These are phyloP conservation scores for Mycena kentingensis DNA, from an alignment of 768 basidiomycete genomes.

Conservation along the genomic window DNA sequence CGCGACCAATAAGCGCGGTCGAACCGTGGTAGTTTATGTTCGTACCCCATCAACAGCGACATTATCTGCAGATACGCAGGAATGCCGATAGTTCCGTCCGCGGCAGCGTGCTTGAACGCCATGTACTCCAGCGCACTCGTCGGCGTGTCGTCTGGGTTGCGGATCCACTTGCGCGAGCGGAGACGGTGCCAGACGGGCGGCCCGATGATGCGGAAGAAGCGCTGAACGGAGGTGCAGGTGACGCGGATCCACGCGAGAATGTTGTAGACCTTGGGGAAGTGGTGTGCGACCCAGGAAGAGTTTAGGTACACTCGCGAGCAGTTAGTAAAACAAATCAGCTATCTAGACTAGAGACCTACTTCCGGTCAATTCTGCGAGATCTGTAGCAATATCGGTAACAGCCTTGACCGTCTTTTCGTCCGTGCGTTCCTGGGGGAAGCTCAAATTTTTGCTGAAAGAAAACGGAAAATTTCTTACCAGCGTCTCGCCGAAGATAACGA, in stretches of 20 bases:
- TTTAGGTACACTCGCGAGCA: constrained; percentile 18
- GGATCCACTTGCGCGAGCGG: constrained; percentile 15
- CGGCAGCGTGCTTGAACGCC: constrained; percentile 12
- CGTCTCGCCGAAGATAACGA: constrained; percentile 34
- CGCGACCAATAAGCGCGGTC: neutral
- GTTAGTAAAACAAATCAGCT: neutral
- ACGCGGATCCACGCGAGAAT: constrained; percentile 12
- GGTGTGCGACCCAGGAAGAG: constrained; percentile 13
- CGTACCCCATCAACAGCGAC: constrained; percentile 31
- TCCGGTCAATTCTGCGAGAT: constrained; percentile 19
- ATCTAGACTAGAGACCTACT: constrained; percentile 1
- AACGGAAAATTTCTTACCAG: neutral
- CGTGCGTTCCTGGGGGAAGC: constrained; percentile 25
- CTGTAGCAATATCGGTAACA: constrained; percentile 14
- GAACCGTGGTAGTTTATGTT: neutral
- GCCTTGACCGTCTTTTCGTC: constrained; percentile 24
- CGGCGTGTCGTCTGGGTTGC: constrained; percentile 9
- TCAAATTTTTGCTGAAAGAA: neutral
- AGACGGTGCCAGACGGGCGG: constrained; percentile 19
- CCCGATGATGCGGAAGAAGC: constrained; percentile 19
- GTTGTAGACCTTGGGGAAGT: constrained; percentile 12
- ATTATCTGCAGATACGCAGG: constrained; percentile 24
- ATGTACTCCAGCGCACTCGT: constrained; percentile 19
- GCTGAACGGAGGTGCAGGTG: constrained; percentile 12
- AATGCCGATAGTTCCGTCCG: constrained; percentile 7